A percentile compares a stretch with the other conserved stretches of the same genome.
These are phyloP conservation scores for Talaromyces pinophilus DNA, from an alignment of 2,329 filamentous ascomycete genomes.

Conservation along the genomic window DNA sequence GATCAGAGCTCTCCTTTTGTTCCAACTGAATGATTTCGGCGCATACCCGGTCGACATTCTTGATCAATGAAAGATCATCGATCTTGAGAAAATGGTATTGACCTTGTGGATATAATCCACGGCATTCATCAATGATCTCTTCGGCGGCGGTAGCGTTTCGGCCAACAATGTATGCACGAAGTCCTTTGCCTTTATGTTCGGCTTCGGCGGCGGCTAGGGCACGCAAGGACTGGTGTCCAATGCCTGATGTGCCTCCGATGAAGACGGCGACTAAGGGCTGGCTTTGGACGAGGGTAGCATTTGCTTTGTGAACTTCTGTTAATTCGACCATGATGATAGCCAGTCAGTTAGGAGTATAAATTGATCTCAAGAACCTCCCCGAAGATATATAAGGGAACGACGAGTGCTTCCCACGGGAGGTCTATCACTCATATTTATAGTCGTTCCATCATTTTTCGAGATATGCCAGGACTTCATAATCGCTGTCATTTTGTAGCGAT, in stretches of 20 bases:
- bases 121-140: conserved; percentile 14
- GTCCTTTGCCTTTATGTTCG: conserved; percentile 13
- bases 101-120: conserved; percentile 7
- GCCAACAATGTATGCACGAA: conserved; percentile 19
- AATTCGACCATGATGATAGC: conserved; percentile 15
- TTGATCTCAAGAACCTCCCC: neutral
- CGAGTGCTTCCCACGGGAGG: neutral
- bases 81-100: conserved; percentile 17
- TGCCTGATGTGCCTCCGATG: conserved; percentile 20
- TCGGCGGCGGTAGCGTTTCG: conserved; percentile 11
- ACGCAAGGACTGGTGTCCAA: conserved; percentile 16
- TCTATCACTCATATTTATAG: neutral
- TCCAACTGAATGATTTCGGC: conserved; percentile 16
- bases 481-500: neutral
- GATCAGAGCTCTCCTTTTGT: conserved; percentile 14
- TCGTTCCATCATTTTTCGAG: too few relatives aligned
- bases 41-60: conserved; percentile 16
- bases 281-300: conserved; percentile 15
- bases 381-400: neutral
- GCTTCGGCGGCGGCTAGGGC: conserved; percentile 18
- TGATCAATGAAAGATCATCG: conserved; percentile 21
- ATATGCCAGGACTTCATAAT: neutral
- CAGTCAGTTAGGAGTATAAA: neutral
- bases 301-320: conserved; percentile 12
- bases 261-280: conserved; percentile 20